phyloP scores from a whole-genome alignment of 1,139 yeast genomes.

The Zygosaccharomyces pseudobailii region DNA sequence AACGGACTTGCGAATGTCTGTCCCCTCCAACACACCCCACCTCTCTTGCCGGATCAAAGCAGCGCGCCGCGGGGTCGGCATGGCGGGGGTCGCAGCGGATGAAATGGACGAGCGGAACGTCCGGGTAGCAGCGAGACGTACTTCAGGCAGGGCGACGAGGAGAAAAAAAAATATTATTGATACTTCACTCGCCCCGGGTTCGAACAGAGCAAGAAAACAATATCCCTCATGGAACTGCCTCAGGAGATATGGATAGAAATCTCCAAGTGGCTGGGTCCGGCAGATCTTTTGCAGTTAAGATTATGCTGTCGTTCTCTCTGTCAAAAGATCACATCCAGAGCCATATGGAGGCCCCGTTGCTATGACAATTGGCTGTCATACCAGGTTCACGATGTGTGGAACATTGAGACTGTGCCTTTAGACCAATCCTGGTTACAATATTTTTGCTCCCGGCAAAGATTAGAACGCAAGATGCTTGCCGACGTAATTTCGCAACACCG shows the following conservation, averaged over 20 bases:
- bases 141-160: background rate
- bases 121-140: background rate
- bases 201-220: background rate
- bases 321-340: conserved; percentile 10
- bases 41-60: background rate
- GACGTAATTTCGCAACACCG: background rate
- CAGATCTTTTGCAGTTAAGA: conserved; percentile 14
- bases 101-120: background rate
- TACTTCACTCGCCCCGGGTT: background rate
- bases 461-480: background rate
- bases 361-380: conserved; percentile 13
- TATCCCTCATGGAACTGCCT: conserved; percentile 4
- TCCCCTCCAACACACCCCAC: background rate
- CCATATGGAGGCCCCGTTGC: conserved; percentile 17
- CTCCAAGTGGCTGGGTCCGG: conserved; percentile 8
- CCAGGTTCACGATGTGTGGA: conserved; percentile 8
- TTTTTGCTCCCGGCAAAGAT: conserved; percentile 5
- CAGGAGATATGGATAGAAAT: conserved; percentile 19
- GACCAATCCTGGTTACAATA: conserved; percentile 18
- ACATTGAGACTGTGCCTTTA: background rate
- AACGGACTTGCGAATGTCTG: background rate
- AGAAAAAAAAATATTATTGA: background rate
- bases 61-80: background rate
- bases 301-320: conserved; percentile 14
- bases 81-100: background rate